Evolutionary conservation across 176 grass and related monocot species (phyloP), one percentile per base, ranked within the genome.

Genomic region (Triticum monococcum): DNA sequence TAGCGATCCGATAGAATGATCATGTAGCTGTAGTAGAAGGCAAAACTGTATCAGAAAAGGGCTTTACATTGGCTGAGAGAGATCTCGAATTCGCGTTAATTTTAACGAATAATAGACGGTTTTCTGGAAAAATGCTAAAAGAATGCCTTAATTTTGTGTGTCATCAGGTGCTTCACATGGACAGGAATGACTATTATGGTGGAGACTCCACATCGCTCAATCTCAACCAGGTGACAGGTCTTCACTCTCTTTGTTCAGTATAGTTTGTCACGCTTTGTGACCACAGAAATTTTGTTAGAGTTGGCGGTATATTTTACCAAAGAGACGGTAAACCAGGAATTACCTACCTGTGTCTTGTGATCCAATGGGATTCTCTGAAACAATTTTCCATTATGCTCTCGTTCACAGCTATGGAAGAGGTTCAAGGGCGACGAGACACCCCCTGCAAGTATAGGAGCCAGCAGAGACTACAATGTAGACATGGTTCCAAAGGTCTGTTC

Each of bases 391-490:
- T 77, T 16, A 64, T 18, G 23, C 17, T 84, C 20, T 41, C 57
- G 25, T 36, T 71, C 72, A 20, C 86, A 98, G 95, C 83, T 98
- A 3, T 98, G 95, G 95, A 98, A 93, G 89, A 90, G 93, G 74
- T 98, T 98, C 86, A 91, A 87, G 74, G 93, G 93, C 18, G 85
- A 93, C 41, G 84, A 89, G 22, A 83, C 87, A 8, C 89, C 91
- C 1, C 93, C 93, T 18, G 86, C 85, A 0, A 61, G 89, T 43
- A 63, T 95, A 43, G 93, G 95, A 4, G 60, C 93, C 6, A 95
- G 93, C 91, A 98, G 84, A 86, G 95, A 98, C 54, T 98, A 98
- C 85, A 98, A 98, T 30, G 95, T 98, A 10, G 95, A 98, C 38
- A 98, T 98, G 95, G 69, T 95, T 83, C 95, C 95, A 82, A 98